Base-by-base conservation (phyloP, 805 yeast genomes). In the Ogataea sp. region DNA sequence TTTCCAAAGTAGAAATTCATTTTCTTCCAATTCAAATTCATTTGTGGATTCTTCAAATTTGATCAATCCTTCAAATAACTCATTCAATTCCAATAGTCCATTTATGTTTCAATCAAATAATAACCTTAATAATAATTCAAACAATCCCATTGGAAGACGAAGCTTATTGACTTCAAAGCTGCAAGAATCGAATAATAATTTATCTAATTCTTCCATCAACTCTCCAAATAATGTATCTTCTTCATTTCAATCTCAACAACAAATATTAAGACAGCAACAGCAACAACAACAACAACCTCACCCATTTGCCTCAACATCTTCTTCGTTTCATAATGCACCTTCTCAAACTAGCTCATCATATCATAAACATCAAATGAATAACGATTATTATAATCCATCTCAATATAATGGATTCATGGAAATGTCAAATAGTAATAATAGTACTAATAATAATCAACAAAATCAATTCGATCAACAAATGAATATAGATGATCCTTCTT, bases 281-380 rank as follows among this genome's bases (percentile, higher is more conserved):
- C 18, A 20, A 11, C 33, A 30, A 11, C 28, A 32, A 21, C 32
- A 34, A 24, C 31, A 27, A 27, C 39, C 31, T 20, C 39, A 39
- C 34, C 32, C 32, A 15, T 40, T 33, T 17, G 6, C 17, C n/a
- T n/a, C n/a, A n/a, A n/a, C n/a, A 34, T 24, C 37, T 14, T 25
- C 37, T 10, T 34, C 71, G 36, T 58, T 47, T 39, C 74, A 70
- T 48, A 67, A 70, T 48, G 65, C 75, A 3, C 77, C 76, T 5
- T 64, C 63, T 36, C 70, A 58, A n/a, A 65, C 72, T 3, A 65
- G 74, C 34, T 61, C 70, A 11, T 71, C 59, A 10, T 56, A 43
- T 28, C 39, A 32, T 16, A 37, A 26, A n/a, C 42, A 42, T 11
- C 39, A 29, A 4, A 7, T 24, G 4, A n/a, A n/a, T n/a, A n/a